phyloP scores from a whole-genome alignment of 257 asterid species.

The Eucommia ulmoides region DNA sequence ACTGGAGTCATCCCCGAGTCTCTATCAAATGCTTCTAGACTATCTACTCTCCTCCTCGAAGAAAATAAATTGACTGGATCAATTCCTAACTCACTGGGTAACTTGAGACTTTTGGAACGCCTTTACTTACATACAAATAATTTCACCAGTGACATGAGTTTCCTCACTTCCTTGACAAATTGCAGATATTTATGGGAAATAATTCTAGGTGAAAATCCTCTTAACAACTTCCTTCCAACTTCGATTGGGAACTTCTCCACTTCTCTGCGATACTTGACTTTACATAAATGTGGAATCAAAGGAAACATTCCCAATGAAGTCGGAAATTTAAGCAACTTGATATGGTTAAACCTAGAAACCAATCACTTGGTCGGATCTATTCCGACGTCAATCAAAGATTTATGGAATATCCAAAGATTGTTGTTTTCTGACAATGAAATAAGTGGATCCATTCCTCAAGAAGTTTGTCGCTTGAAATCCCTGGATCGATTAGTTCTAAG shows the following conservation, averaged over 20 bases:
- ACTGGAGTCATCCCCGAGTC: conserved; percentile 10
- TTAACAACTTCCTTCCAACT: conserved; percentile 13
- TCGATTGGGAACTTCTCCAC: conserved; percentile 15
- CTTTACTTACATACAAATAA: conserved; percentile 8
- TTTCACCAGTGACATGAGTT: conserved; percentile 16
- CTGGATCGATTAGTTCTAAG: conserved; percentile 8
- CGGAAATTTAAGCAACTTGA: conserved; percentile 9
- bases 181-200: conserved; percentile 12
- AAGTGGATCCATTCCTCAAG: conserved; percentile 4
- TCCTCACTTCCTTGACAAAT: conserved; percentile 19
- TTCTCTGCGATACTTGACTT: background rate
- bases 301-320: conserved; percentile 13
- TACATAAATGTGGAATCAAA: background rate
- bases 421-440: conserved; percentile 4
- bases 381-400: conserved; percentile 1
- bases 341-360: background rate
- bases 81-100: conserved; percentile 9
- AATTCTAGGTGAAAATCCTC: conserved; percentile 6
- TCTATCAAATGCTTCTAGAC: conserved; percentile 13
- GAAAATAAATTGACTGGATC: conserved; percentile 8
- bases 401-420: conserved; percentile 6
- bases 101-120: conserved; percentile 2
- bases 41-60: conserved; percentile 2
- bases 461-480: conserved; percentile 1
- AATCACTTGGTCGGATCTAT: conserved; percentile 13